Evolutionary conservation across 306 rosid species (phyloP), one percentile per base, ranked within the genome.

Genomic region (Corylus avellana): DNA sequence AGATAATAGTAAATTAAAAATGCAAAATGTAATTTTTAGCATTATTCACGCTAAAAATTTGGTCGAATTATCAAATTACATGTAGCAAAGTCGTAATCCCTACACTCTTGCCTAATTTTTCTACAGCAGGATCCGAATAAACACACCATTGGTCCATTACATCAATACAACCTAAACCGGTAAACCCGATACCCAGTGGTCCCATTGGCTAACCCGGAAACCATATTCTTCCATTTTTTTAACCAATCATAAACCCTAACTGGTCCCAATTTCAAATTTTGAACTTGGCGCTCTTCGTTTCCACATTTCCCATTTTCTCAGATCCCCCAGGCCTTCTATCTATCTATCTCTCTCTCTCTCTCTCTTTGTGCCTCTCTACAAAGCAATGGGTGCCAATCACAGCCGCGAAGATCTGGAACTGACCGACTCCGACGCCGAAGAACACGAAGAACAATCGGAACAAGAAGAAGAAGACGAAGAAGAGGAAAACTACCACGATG

Each of bases 361-460:
- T 8, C 35, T 27, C 37, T 20, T 4, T 55, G 7, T 25, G 13
- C 66, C 16, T 25, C 22, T 67, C 50, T n/a, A 25, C 61, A 56
- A 77, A 37, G 12, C 53, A 70, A 93, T 93, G 99, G 99, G 99
- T 18, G 93, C 80, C 3, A 51, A 79, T 78, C 91, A 89, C 69
- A 95, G 99, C 70, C 98, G 87, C 42, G 91, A 88, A 42, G 92
- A 84, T 48, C 81, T 90, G 3, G 92, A 89, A 1, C 77, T 87
- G 11, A 81, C 92, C 4, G 98, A 94, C 51, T 84, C 94, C 1
- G 98, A 94, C 48, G 84, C 92, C 0, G 92, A 85, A 25, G 83
- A 81, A 22, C 59, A 70, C 35, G 12, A 48, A 12, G 47, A 70
- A 37, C 48, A 64, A 25, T 42, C 56, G 7, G 81, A 57, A 6